phyloP scores from a whole-genome alignment of 2,329 filamentous ascomycete genomes.

The Aspergillus clavatus region DNA sequence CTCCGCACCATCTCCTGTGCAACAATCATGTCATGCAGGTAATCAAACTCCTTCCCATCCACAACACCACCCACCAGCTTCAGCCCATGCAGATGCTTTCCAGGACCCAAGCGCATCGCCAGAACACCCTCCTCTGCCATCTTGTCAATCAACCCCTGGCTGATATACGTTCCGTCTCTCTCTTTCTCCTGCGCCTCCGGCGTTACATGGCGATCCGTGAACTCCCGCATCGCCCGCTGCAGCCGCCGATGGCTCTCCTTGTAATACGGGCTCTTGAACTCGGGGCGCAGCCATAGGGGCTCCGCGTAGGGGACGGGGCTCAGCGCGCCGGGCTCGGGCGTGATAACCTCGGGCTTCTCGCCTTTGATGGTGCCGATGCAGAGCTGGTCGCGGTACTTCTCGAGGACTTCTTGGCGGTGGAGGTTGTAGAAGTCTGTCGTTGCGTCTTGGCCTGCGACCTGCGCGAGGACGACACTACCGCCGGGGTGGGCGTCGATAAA shows the following conservation, averaged over 20 bases:
- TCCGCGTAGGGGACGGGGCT: conserved; percentile 78
- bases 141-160: conserved; percentile 65
- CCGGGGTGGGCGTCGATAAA: conserved; percentile 83
- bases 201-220: conserved; percentile 65
- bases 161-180: conserved; percentile 65
- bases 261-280: conserved; percentile 77
- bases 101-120: conserved; percentile 78
- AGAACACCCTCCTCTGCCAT: conserved; percentile 72
- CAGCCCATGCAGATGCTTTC: conserved; percentile 71
- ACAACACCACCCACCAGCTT: conserved; percentile 64
- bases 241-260: conserved; percentile 66
- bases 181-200: conserved; percentile 75
- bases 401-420: conserved; percentile 81
- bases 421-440: conserved; percentile 87
- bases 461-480: conserved; percentile 70
- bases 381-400: conserved; percentile 67
- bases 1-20: conserved; percentile 67
- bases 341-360: conserved; percentile 70
- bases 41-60: conserved; percentile 77
- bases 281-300: conserved; percentile 72
- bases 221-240: conserved; percentile 65
- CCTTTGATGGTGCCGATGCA: conserved; percentile 70
- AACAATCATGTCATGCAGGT: conserved; percentile 77
- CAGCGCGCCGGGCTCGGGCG: conserved; percentile 65
- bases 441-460: conserved; percentile 76